Evolutionary conservation across 148 eudicot species (phyloP).

Genomic region (Silene uniflora): DNA sequence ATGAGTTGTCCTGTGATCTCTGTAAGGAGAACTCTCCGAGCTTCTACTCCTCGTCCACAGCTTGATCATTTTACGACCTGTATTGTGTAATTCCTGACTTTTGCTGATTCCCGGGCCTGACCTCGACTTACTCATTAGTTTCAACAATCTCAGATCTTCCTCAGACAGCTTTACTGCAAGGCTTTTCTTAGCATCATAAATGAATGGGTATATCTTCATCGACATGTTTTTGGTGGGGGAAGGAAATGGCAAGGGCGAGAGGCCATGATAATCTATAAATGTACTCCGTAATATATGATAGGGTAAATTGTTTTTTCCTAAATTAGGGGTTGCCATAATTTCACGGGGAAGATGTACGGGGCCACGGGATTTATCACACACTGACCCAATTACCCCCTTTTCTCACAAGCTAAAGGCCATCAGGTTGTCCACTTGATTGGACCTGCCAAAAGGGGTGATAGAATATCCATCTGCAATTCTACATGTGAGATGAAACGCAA

Average conservation of each 20-base stretch:
- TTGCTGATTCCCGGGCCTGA: constrained; percentile 60
- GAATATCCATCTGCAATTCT: too few relatives aligned
- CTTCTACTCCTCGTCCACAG: constrained; percentile 62
- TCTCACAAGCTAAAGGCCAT: too few relatives aligned
- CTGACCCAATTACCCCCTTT: too few relatives aligned
- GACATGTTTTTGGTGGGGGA: constrained; percentile 45
- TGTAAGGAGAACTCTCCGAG: constrained; percentile 58
- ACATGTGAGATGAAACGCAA: too few relatives aligned
- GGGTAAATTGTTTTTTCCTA: too few relatives aligned
- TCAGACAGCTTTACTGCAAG: constrained; percentile 35
- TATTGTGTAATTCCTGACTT: constrained; percentile 67
- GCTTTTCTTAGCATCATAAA: constrained; percentile 23
- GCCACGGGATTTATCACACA: too few relatives aligned
- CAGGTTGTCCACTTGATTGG: too few relatives aligned
- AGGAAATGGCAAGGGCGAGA: constrained; percentile 32
- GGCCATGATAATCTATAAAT: too few relatives aligned
- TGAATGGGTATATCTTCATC: constrained; percentile 17
- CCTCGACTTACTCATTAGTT: constrained; percentile 47
- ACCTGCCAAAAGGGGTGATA: too few relatives aligned
- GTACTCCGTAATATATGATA: too few relatives aligned
- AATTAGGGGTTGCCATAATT: too few relatives aligned
- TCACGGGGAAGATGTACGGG: too few relatives aligned
- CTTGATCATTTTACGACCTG: constrained; percentile 28
- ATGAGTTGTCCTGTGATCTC: constrained; percentile 10
- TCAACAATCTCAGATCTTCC: constrained; percentile 66